Percentiles rank a stretch among this genome's conserved stretches.
Conservation (phyloP, 805 yeast species). For the Starmera pachycereana region DNA sequence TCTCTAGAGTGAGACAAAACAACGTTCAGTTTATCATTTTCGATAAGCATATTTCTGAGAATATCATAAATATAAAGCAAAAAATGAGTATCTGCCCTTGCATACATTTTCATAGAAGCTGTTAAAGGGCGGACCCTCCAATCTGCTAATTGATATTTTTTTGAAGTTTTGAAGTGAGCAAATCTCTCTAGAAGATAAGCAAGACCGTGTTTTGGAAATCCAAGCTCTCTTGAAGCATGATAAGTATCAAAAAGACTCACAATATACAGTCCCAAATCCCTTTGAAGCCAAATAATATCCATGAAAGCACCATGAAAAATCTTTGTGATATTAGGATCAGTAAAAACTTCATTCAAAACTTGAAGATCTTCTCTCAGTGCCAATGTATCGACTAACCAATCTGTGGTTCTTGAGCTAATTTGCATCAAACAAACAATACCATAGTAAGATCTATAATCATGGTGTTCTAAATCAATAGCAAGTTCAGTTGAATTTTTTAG, state of each 20-base stretch:
- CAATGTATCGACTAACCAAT: slow-evolving; percentile 82
- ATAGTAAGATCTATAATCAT: slow-evolving; percentile 79
- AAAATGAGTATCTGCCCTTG: slow-evolving; percentile 93
- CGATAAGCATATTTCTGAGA: slow-evolving; percentile 52
- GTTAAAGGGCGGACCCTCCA: slow-evolving; percentile 90
- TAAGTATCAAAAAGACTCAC: slow-evolving; percentile 89
- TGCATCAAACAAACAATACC: slow-evolving; percentile 94
- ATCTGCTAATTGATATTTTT: slow-evolving; percentile 92
- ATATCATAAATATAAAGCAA: slow-evolving; percentile 70
- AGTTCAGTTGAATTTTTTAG: slow-evolving; percentile 47
- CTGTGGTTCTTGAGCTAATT: slow-evolving; percentile 69
- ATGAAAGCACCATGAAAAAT: slow-evolving; percentile 94
- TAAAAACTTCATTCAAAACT: slow-evolving; percentile 59
- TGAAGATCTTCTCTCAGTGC: slow-evolving; percentile 64
- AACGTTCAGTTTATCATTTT: slow-evolving; percentile 37
- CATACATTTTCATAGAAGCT: slow-evolving; percentile 68
- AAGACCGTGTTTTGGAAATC: slow-evolving; percentile 71
- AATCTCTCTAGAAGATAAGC: slow-evolving; percentile 74
- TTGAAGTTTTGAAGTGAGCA: slow-evolving; percentile 80
- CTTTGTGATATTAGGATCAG: slow-evolving; percentile 73
- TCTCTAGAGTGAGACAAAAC: slow-evolving; percentile 69
- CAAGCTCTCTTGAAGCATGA: slow-evolving; percentile 76
- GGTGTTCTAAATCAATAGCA: slow-evolving; percentile 95
- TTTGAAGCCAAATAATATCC: slow-evolving; percentile 96
- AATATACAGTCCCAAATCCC: slow-evolving; percentile 86